phyloP scores from a whole-genome alignment of 495 filamentous ascomycete species.

The Durotheca rogersii region DNA sequence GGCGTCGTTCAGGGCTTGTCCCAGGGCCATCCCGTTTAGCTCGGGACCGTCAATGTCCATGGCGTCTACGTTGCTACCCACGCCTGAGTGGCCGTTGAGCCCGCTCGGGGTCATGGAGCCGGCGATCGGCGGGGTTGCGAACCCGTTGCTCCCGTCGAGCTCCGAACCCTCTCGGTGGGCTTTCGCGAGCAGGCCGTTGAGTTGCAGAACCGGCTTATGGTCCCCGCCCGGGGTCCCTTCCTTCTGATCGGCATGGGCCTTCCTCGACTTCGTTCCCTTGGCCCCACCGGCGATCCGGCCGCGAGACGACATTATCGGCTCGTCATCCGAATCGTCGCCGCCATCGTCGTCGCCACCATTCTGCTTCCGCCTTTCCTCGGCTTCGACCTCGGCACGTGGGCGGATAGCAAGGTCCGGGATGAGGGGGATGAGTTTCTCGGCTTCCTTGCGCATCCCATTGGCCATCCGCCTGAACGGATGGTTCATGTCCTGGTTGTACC shows the following conservation, averaged over 20 bases:
- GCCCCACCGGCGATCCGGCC: conserved; percentile 84
- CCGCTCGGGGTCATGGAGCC: conserved; percentile 76
- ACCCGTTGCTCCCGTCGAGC: conserved; percentile 73
- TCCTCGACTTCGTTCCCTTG: conserved; percentile 76
- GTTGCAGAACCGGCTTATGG: conserved; percentile 56
- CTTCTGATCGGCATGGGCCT: conserved; percentile 70
- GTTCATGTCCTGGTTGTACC: conserved; percentile 86
- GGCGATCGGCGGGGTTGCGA: conserved; percentile 76
- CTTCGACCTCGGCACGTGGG: conserved; percentile 92
- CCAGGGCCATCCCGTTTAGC: conserved; percentile 59
- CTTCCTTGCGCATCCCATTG: conserved; percentile 92
- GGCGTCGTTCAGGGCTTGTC: conserved; percentile 52
- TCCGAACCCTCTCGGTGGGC: conserved; percentile 53
- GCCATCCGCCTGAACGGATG: conserved; percentile 92
- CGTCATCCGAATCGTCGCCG: conserved; percentile 91
- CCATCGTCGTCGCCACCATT: conserved; percentile 75
- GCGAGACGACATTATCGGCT: conserved; percentile 96
- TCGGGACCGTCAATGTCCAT: conserved; percentile 80
- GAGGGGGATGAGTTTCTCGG: conserved; percentile 89
- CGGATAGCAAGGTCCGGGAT: conserved; percentile 90
- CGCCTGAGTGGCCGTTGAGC: conserved; percentile 62
- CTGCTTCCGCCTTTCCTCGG: conserved; percentile 85
- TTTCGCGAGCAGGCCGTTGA: conserved; percentile 53
- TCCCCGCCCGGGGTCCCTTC: conserved; percentile 76
- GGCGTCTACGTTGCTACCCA: conserved; percentile 70